These are phyloP conservation scores for Apiotrichum mycotoxinovorans DNA, from an alignment of 1,284 basidiomycete genomes.

Conservation along the genomic window DNA sequence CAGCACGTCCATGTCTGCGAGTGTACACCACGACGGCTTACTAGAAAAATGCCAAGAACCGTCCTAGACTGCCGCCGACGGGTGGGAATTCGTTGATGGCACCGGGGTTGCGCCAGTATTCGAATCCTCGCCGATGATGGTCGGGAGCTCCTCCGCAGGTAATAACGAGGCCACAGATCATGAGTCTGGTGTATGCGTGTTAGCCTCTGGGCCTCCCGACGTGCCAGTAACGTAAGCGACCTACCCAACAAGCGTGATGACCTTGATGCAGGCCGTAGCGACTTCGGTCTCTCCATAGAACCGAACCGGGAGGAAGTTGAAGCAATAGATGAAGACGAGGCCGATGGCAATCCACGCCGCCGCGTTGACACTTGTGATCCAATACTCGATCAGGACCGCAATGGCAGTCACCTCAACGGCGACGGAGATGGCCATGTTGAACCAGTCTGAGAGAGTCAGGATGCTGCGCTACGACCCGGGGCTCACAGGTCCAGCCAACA, in stretches of 20 bases:
- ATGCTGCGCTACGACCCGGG: too few species aligned
- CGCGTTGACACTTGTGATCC: constrained; percentile 60
- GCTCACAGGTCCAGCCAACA: constrained; percentile 68
- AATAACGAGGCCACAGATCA: constrained; percentile 62
- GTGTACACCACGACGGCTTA: too few species aligned
- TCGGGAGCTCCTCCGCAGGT: constrained; percentile 52
- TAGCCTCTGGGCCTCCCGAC: too few species aligned
- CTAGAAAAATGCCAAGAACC: constrained; percentile 25
- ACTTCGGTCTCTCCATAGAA: constrained; percentile 48
- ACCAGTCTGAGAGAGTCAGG: constrained; percentile 54
- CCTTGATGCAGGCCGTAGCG: constrained; percentile 65
- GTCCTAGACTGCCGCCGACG: constrained; percentile 51
- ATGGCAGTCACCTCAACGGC: constrained; percentile 75
- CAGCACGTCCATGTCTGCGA: too few species aligned
- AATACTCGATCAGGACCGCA: constrained; percentile 69
- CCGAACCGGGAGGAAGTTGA: constrained; percentile 2
- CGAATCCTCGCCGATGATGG: constrained; percentile 47
- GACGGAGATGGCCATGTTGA: constrained; percentile 64
- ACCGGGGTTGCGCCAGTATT: constrained; percentile 52
- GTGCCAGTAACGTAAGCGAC: background rate
- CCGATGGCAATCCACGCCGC: constrained; percentile 70
- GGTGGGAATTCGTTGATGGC: constrained; percentile 49
- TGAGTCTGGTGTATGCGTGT: background rate
- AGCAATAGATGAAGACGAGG: constrained; percentile 49
- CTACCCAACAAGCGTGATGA: constrained; percentile 59